Evolutionary conservation across 345 rosid species (phyloP).

Genomic region (Bruguiera gymnorhiza): DNA sequence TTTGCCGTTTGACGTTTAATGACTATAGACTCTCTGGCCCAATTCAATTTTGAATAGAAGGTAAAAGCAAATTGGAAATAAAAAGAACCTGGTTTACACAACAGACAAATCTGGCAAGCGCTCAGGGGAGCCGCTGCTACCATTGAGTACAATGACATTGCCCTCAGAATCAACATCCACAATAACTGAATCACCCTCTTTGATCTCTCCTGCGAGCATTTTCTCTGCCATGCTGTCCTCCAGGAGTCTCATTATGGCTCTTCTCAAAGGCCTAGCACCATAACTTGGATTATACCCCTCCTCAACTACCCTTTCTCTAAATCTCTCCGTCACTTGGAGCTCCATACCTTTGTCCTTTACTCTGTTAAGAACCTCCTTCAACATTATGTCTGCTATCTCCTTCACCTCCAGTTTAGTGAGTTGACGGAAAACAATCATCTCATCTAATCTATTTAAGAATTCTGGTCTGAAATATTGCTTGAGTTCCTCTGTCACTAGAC

Average conservation of each 20-base stretch:
- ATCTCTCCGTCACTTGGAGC: conserved; percentile 94
- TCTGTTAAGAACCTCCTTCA: conserved; percentile 78
- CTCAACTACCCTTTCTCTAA: conserved; percentile 81
- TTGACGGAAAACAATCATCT: conserved; percentile 94
- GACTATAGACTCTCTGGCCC: conserved; percentile 23
- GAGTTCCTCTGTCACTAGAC: conserved; percentile 87
- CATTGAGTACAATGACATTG: conserved; percentile 75
- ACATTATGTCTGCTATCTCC: conserved; percentile 92
- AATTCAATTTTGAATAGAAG: conserved; percentile 14
- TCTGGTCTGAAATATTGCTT: conserved; percentile 93
- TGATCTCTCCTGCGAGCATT: conserved; percentile 91
- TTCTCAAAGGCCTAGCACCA: conserved; percentile 93
- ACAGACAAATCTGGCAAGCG: conserved; percentile 52
- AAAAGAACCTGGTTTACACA: conserved; percentile 29
- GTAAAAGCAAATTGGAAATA: conserved; percentile 29
- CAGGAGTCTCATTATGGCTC: conserved; percentile 91
- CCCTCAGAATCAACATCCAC: conserved; percentile 86
- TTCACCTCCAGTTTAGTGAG: conserved; percentile 87
- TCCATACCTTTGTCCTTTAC: conserved; percentile 73
- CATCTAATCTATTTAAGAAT: conserved; percentile 92
- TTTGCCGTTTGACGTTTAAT: conserved; percentile 27
- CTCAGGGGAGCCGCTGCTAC: conserved; percentile 65
- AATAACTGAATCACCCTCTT: conserved; percentile 87
- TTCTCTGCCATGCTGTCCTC: conserved; percentile 99
- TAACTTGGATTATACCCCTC: conserved; percentile 97